Evolutionary conservation across 1,139 yeast species (phyloP), one percentile per base, ranked within the genome.

Genomic region (Scheffersomyces lignicola): DNA sequence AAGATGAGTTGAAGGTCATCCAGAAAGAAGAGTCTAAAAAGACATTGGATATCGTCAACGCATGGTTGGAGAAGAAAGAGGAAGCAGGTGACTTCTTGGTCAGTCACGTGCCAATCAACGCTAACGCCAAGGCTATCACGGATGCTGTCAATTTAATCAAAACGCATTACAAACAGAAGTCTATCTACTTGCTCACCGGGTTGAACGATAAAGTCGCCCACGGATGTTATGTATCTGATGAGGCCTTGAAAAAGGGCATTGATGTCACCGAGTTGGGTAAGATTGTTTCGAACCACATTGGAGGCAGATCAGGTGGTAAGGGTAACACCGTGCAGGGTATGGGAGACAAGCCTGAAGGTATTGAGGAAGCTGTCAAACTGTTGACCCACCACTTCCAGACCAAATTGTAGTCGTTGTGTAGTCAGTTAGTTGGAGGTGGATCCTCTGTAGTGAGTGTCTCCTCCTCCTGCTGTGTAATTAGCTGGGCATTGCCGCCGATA

Each of bases 241-340:
- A 64, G 34, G 87, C 90, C 24, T 67, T 82, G 44, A 73, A 73
- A 34, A 78, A 83, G 60, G 92, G 92, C 36, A 67, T 88, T 28
- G 74, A 80, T 48, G 96, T 96, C 25, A 68, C 78, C 43, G 89
- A 78, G 21, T 74, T 89, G 48, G 95, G 95, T 24, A 66, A 73
- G 37, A 67, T 75, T 39, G 97, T 86, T 31, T 69, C 90, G 32
- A 65, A 69, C 36, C 71, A 74, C 51, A 80, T 94, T 50, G 99
- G 98, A 47, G 99, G 99, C 62, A 87, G 85, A 61, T 95, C 96
- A 40, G 99, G 99, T 65, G 99, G 99, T 60, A 92, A 88, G 65
- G 97, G 97, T 43, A 87, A 89, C 49, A 81, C 90, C 41, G 88
- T 89, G 47, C 98, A 92, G 69, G 99, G 99, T 61, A 84, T 89